phyloP scores from a whole-genome alignment of 306 rosid genomes.

The Dryas alaskensis region DNA sequence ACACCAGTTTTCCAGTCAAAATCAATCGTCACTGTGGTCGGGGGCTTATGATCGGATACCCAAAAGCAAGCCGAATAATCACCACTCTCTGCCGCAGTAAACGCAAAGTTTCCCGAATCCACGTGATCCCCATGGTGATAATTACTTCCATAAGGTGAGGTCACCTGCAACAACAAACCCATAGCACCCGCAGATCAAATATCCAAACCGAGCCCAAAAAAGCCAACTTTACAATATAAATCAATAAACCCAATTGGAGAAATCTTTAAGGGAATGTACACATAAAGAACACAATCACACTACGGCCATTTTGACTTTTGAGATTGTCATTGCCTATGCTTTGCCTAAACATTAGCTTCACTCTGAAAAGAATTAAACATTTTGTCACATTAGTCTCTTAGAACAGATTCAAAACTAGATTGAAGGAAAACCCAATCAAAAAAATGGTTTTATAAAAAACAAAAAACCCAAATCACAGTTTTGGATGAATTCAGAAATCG shows the following conservation, averaged over 20 bases:
- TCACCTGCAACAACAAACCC: constrained; percentile 51
- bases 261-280: background rate
- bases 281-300: background rate
- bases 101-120: constrained; percentile 76
- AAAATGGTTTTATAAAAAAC: background rate
- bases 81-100: constrained; percentile 72
- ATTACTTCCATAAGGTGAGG: constrained; percentile 62
- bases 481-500: background rate
- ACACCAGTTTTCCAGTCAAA: constrained; percentile 88
- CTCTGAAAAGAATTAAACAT: background rate
- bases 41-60: constrained; percentile 47
- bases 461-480: background rate
- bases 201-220: constrained; percentile 21
- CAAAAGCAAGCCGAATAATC: constrained; percentile 77
- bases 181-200: constrained; percentile 31
- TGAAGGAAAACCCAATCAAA: background rate
- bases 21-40: constrained; percentile 44
- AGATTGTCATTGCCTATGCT: constrained; percentile 12
- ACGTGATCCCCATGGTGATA: constrained; percentile 60
- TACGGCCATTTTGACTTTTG: constrained; percentile 1
- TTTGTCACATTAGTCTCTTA: background rate
- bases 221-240: background rate
- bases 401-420: background rate
- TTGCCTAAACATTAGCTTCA: background rate
- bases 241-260: constrained; percentile 14